Evolutionary conservation across 2,329 filamentous ascomycete species (phyloP), one percentile per base, ranked within the genome.

Genomic region (Lachnellula hyalina): DNA sequence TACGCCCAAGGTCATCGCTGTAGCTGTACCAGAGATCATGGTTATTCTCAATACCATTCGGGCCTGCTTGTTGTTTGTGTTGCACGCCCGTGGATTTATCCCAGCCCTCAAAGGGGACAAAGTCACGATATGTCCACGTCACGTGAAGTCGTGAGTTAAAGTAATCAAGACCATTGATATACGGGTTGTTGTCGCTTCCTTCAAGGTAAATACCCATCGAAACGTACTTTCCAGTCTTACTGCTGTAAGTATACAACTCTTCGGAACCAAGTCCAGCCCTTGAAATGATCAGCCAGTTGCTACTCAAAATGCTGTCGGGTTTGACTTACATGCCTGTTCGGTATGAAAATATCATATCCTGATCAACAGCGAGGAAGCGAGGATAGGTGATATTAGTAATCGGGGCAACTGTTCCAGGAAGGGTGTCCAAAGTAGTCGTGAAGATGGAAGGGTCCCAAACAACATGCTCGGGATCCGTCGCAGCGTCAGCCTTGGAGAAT

Each of bases 21-120:
- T 50, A 65, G 9, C 59, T 60, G 55, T 64, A 66, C 41, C 60
- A 60, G 34, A 66, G 51, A 56, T 64, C 62, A 46, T 54, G 54
- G 42, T 67, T 64, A 35, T 67, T 65, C 45, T 65, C 64, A 3
- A 62, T 58, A 4, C 62, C 64, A 25, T 65, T 65, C 3, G 63
- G 64, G 15, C 63, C 63, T 14, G 60, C 63, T 58, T 64, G 63
- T n/a, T 64, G 59, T 51, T 65, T 65, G 53, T 67, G 63, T 9
- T 63, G 59, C 49, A 59, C 46, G 36, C 49, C 19, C 15, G 38
- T 47, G 21, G 56, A 45, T 19, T 54, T 49, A 28, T 40, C 21
- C 28, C 28, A 32, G 28, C 28, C 28, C 21, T 51, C 47, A 28
- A 59, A 48, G 2, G 38, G n/a, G 12, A 65, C 40, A 53, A 62